phyloP scores from a whole-genome alignment of 2,329 filamentous ascomycete species.

The Cladosporium austrohemisphaericum region DNA sequence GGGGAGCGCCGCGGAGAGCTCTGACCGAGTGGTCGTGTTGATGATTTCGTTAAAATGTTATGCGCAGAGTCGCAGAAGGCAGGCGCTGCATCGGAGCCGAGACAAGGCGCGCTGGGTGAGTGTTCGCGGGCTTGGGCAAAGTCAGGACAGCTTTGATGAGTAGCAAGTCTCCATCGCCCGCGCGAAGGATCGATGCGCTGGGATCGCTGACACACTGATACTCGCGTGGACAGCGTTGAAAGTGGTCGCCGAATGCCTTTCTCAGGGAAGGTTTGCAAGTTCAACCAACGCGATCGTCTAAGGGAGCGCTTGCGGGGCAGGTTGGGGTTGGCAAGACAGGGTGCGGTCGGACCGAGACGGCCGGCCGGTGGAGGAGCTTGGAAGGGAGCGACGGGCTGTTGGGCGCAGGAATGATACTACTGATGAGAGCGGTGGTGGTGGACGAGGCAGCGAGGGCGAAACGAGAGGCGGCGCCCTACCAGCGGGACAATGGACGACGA shows the following conservation, averaged over 20 bases:
- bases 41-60: background rate
- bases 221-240: conserved; percentile 2
- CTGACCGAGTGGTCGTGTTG: background rate
- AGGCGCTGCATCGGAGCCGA: background rate
- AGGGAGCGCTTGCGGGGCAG: conserved; percentile 8
- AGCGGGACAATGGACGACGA: background rate
- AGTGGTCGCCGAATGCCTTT: background rate
- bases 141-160: background rate
- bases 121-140: background rate
- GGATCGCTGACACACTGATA: conserved; percentile 6
- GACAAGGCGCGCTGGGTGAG: conserved; percentile 2
- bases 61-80: conserved; percentile 1
- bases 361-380: no score
- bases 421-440: background rate
- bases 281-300: conserved; percentile 7
- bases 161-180: conserved; percentile 1
- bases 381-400: background rate
- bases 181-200: background rate
- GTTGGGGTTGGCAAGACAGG: background rate
- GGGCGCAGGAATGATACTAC: background rate
- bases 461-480: conserved; percentile 4
- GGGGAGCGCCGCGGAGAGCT: conserved; percentile 2
- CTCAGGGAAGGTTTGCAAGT: conserved; percentile 8
- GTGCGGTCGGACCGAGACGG: conserved; percentile 2
- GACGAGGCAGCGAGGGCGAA: background rate